Conservation (phyloP, 2,329 filamentous ascomycete species). For the Botryotinia narcissicola region DNA sequence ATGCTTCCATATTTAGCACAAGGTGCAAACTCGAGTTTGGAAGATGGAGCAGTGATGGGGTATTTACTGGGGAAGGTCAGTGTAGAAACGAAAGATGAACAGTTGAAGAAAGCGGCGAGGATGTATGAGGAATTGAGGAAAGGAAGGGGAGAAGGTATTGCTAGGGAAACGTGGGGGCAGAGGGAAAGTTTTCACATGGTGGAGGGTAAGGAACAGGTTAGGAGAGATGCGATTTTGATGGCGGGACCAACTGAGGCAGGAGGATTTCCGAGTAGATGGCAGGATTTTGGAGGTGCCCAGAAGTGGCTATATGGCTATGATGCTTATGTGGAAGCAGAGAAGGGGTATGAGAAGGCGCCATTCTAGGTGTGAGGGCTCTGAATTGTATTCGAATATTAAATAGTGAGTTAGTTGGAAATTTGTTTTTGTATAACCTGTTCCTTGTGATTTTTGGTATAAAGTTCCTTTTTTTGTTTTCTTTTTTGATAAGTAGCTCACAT, state of each 20-base stretch:
- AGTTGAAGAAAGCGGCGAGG: conserved; percentile 46
- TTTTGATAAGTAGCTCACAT: no score
- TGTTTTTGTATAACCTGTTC: background rate
- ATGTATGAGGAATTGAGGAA: conserved; percentile 50
- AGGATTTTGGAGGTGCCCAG: conserved; percentile 57
- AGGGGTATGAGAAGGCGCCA: conserved; percentile 32
- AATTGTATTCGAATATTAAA: background rate
- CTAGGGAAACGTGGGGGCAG: conserved; percentile 60
- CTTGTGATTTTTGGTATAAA: background rate
- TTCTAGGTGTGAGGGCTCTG: conserved; percentile 20
- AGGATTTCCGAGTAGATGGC: conserved; percentile 63
- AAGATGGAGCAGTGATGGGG: conserved; percentile 66
- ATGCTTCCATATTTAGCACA: conserved; percentile 64
- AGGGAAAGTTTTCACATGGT: conserved; percentile 52
- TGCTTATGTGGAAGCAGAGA: conserved; percentile 54
- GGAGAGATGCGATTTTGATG: conserved; percentile 53
- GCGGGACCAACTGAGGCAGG: conserved; percentile 51
- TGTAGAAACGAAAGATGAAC: conserved; percentile 41
- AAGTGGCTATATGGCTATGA: conserved; percentile 66
- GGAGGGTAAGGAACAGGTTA: conserved; percentile 56
- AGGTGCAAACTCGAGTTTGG: conserved; percentile 65
- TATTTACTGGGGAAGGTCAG: conserved; percentile 51
- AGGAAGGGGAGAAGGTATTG: conserved; percentile 52
- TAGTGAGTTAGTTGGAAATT: background rate
- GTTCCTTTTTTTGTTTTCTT: no score